phyloP scores from a whole-genome alignment of 1,284 basidiomycete genomes.

The Puccinia coronata region DNA sequence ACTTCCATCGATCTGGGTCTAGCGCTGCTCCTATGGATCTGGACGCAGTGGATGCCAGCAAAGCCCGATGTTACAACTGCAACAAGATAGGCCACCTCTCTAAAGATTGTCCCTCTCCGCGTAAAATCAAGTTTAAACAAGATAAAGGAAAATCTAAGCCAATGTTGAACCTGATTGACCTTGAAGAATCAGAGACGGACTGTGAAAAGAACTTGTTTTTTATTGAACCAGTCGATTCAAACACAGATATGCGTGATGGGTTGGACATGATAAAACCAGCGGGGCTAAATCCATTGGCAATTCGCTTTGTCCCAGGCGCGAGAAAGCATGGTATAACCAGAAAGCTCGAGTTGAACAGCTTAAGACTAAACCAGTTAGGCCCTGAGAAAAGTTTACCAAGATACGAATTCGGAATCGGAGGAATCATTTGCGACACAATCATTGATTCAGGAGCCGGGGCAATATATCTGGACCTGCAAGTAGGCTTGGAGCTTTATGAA shows the following conservation, averaged over 20 bases:
- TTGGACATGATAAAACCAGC: background rate
- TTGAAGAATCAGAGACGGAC: background rate
- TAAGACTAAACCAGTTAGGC: background rate
- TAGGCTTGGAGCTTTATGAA: too few relatives aligned
- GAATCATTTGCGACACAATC: too few relatives aligned
- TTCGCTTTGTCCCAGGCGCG: background rate
- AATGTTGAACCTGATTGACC: background rate
- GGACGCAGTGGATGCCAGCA: too few relatives aligned
- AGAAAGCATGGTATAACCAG: background rate
- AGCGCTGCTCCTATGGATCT: slow-evolving; percentile 20
- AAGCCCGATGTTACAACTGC: slow-evolving; percentile 22
- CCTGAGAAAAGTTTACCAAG: too few relatives aligned
- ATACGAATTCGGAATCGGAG: too few relatives aligned
- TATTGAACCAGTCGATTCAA: background rate
- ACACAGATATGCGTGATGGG: too few relatives aligned
- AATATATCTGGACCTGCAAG: too few relatives aligned
- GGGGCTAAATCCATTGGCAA: background rate
- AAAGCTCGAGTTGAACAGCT: background rate
- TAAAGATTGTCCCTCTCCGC: slow-evolving; percentile 1
- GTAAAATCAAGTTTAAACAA: slow-evolving; percentile 8
- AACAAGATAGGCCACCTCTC: slow-evolving; percentile 30
- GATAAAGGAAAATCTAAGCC: background rate
- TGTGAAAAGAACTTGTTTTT: background rate
- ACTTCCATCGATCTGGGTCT: too few relatives aligned
- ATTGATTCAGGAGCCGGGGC: too few relatives aligned